phyloP scores from a whole-genome alignment of 768 basidiomycete genomes.

The Suillus tomentosus region DNA sequence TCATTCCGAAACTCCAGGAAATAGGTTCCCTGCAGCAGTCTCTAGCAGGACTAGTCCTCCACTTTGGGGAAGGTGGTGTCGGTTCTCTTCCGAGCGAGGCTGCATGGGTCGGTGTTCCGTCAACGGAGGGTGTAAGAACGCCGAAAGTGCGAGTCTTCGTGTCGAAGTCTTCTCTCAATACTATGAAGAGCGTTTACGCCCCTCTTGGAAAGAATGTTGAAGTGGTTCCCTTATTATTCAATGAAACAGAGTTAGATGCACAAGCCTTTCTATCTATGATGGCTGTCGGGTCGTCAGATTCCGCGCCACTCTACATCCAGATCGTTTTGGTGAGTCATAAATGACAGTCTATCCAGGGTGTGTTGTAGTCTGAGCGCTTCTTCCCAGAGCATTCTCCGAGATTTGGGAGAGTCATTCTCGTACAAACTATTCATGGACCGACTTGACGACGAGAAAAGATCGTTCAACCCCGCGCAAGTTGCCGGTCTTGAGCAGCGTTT shows the following conservation, averaged over 20 bases:
- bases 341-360: constrained; percentile 5
- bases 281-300: constrained; percentile 55
- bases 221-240: constrained; percentile 52
- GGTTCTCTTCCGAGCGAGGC: constrained; percentile 55
- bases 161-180: constrained; percentile 51
- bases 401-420: constrained; percentile 54
- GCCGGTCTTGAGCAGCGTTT: constrained; percentile 57
- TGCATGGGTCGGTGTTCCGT: constrained; percentile 48
- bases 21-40: constrained; percentile 52
- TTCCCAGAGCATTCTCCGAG: constrained; percentile 51
- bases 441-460: constrained; percentile 42
- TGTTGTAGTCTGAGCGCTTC: constrained; percentile 6
- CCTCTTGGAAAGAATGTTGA: constrained; percentile 44
- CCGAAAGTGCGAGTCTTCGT: constrained; percentile 45
- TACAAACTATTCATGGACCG: constrained; percentile 44
- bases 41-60: constrained; percentile 58
- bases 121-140: constrained; percentile 13
- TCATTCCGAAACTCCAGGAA: constrained; percentile 45
- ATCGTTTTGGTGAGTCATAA: constrained; percentile 48
- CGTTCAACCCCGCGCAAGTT: constrained; percentile 53
- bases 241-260: constrained; percentile 57
- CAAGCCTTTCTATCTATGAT: constrained; percentile 65
- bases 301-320: constrained; percentile 63
- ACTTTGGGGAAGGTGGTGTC: constrained; percentile 61
- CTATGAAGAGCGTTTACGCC: constrained; percentile 50